Evolutionary conservation across 805 yeast species (phyloP).

Genomic region (Wickerhamomyces queroliae): DNA sequence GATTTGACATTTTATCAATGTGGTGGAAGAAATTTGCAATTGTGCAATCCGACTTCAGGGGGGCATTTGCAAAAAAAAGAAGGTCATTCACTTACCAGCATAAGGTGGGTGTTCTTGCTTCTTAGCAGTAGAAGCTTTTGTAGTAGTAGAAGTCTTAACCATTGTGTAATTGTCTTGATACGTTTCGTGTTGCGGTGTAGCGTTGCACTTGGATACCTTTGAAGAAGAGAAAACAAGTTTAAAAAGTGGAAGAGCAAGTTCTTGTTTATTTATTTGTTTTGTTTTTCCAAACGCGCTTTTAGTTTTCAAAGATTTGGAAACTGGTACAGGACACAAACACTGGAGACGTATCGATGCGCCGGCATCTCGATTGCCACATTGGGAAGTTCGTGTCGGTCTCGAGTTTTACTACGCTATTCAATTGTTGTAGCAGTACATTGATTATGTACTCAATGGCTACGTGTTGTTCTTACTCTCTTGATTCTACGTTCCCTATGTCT

Average conservation of each 20-base stretch:
- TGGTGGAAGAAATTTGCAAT: no score
- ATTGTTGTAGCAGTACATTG: no score
- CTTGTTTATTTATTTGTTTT: slow-evolving; percentile 1
- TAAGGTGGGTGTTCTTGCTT: slow-evolving; percentile 23
- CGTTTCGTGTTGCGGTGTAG: not conserved
- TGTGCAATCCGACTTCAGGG: no score
- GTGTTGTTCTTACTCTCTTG: not conserved
- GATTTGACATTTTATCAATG: not conserved
- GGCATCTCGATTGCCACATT: no score
- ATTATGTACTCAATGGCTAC: no score
- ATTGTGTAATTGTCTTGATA: slow-evolving; percentile 4
- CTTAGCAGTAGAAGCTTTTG: slow-evolving; percentile 14
- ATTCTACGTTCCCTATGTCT: not conserved
- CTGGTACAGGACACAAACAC: no score
- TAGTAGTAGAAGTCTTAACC: slow-evolving; percentile 17
- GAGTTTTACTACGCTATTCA: no score
- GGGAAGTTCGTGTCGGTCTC: no score
- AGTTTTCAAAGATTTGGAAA: not conserved
- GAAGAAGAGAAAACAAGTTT: not conserved
- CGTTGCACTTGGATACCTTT: not conserved
- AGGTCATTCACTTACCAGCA: slow-evolving; percentile 16
- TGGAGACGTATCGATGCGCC: no score
- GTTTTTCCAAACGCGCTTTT: not conserved
- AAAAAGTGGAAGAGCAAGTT: not conserved
- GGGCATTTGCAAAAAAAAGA: not conserved